Percentiles rank a stretch among this genome's conserved stretches.
These are phyloP conservation scores for Lactarius sanguifluus DNA, from an alignment of 768 basidiomycete genomes.

Conservation along the genomic window DNA sequence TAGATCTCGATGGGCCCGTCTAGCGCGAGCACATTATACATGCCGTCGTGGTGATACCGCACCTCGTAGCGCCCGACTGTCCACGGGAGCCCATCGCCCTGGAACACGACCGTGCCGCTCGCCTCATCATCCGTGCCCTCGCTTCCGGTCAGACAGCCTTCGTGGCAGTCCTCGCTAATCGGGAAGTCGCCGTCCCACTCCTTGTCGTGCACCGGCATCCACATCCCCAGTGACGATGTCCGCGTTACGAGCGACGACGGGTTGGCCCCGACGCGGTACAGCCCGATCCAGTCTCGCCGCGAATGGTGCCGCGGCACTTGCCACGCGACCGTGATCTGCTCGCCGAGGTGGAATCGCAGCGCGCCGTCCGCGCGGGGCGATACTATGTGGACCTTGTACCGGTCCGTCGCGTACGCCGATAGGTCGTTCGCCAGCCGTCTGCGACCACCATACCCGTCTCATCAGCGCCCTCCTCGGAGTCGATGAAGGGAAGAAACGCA, in stretches of 20 bases:
- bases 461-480: not conserved
- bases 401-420: conserved; percentile 72
- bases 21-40: conserved; percentile 90
- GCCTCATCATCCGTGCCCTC: conserved; percentile 45
- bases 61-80: conserved; percentile 84
- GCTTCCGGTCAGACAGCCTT: conserved; percentile 31
- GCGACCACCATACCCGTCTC: conserved; percentile 15
- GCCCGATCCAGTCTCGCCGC: conserved; percentile 93
- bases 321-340: conserved; percentile 86
- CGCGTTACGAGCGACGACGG: conserved; percentile 79
- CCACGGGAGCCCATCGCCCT: conserved; percentile 83
- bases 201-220: conserved; percentile 87
- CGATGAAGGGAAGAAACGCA: conserved; percentile 42
- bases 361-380: conserved; percentile 52
- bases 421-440: conserved; percentile 83
- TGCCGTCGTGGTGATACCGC: conserved; percentile 94
- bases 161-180: conserved; percentile 41
- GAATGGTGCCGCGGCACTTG: conserved; percentile 84
- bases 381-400: conserved; percentile 70
- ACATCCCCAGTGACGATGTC: conserved; percentile 83
- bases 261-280: conserved; percentile 88
- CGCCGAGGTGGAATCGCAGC: conserved; percentile 82
- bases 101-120: conserved; percentile 71
- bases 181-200: conserved; percentile 93
- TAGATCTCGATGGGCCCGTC: conserved; percentile 87